These are phyloP conservation scores for Prunus mira DNA, from an alignment of 306 rosid species.

Conservation along the genomic window DNA sequence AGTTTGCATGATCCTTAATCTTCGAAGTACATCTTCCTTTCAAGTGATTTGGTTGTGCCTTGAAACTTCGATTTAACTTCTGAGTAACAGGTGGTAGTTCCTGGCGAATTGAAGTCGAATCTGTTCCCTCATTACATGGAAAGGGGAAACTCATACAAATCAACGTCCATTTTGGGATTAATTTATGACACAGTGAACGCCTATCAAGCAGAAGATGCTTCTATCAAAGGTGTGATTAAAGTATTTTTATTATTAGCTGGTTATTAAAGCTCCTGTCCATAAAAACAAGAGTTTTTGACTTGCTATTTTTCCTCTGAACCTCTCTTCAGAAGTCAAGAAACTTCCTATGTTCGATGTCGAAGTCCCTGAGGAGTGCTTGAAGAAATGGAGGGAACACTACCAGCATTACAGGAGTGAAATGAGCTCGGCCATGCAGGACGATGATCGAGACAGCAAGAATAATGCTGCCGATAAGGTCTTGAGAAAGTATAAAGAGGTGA, in stretches of 20 bases:
- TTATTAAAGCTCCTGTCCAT: not conserved
- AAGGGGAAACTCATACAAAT: constrained; percentile 35
- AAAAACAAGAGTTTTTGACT: not conserved
- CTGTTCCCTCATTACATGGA: constrained; percentile 69
- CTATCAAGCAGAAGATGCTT: constrained; percentile 29
- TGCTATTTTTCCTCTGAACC: not conserved
- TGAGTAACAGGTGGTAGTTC: constrained; percentile 48
- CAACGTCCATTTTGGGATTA: constrained; percentile 61
- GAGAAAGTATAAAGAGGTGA: constrained; percentile 45
- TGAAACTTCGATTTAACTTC: constrained; percentile 1
- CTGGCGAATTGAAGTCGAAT: constrained; percentile 34
- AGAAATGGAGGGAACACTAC: constrained; percentile 38
- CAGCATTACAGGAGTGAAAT: constrained; percentile 42
- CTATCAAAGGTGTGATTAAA: not conserved
- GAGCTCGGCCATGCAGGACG: constrained; percentile 9
- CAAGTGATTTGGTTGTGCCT: not conserved
- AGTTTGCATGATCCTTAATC: not conserved
- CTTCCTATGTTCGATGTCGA: constrained; percentile 56
- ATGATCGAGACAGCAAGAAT: constrained; percentile 10
- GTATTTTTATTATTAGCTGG: not conserved
- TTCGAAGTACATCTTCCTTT: not conserved
- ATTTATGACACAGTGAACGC: constrained; percentile 52
- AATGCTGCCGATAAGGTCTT: constrained; percentile 37
- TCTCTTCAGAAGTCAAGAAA: constrained; percentile 41
- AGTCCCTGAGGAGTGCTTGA: constrained; percentile 29